Conservation (phyloP, 2,329 filamentous ascomycete species). For the Penicillium sp. region DNA sequence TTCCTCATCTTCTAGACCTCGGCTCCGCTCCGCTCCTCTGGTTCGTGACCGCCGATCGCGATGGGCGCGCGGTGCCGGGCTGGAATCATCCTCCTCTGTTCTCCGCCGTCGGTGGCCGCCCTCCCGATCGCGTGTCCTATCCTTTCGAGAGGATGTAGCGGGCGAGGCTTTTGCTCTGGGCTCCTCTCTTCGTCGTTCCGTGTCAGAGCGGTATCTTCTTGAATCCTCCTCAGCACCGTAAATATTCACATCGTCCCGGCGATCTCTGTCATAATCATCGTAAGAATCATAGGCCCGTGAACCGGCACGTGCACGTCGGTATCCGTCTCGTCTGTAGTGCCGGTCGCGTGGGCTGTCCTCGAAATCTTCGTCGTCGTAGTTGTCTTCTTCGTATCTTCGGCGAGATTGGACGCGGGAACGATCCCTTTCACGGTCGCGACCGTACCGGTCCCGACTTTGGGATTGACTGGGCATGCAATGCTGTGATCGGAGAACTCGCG, state of each 20-base stretch:
- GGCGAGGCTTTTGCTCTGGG: constrained; percentile 44
- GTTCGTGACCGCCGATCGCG: constrained; percentile 19
- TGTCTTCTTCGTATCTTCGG: constrained; percentile 26
- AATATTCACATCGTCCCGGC: constrained; percentile 20
- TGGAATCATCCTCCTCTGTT: constrained; percentile 36
- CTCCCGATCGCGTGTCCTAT: constrained; percentile 40
- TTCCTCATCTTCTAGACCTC: constrained; percentile 25
- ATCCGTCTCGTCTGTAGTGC: constrained; percentile 29
- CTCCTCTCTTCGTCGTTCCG: constrained; percentile 27
- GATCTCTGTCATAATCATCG: constrained; percentile 19
- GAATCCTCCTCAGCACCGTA: constrained; percentile 16
- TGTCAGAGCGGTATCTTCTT: constrained; percentile 16
- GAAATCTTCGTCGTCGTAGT: constrained; percentile 27
- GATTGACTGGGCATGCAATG: constrained; percentile 40
- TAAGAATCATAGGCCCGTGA: constrained; percentile 28
- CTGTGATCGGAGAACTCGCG: constrained; percentile 6
- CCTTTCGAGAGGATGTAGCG: constrained; percentile 41
- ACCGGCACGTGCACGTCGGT: constrained; percentile 26
- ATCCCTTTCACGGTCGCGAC: constrained; percentile 31
- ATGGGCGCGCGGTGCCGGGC: constrained; percentile 24
- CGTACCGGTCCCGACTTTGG: constrained; percentile 39
- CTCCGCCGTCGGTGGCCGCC: constrained; percentile 33
- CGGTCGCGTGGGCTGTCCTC: constrained; percentile 27
- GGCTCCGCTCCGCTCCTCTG: constrained; percentile 26
- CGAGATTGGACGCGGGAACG: constrained; percentile 22